Evolutionary conservation across 176 grass and related monocot genomes (phyloP).

Genomic region (Poa annua): DNA sequence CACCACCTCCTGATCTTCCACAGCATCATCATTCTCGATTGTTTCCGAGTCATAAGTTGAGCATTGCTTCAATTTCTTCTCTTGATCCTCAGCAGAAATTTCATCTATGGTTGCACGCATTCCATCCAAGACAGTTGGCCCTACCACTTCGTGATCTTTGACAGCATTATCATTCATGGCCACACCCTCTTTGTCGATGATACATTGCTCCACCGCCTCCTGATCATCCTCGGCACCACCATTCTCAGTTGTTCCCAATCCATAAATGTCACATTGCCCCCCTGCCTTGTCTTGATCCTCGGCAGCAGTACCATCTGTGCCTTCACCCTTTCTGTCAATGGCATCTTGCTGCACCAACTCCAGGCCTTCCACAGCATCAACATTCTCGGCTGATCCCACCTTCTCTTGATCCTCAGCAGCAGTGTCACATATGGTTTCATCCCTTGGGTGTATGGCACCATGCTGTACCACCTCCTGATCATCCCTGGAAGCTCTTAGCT

Average conservation of each 20-base stretch:
- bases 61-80: slow-evolving; percentile 8
- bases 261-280: neutral
- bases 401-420: neutral
- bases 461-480: neutral
- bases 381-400: too few species aligned
- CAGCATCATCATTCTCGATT: neutral
- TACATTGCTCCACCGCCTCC: neutral
- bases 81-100: slow-evolving; percentile 21
- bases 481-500: neutral
- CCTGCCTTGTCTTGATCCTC: neutral
- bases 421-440: neutral
- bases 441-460: neutral
- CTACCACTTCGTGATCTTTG: slow-evolving; percentile 7
- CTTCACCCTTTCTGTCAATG: neutral
- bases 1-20: neutral
- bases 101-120: neutral
- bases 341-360: neutral
- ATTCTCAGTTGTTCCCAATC: neutral
- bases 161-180: neutral
- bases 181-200: neutral
- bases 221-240: neutral
- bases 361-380: too few species aligned
- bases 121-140: neutral
- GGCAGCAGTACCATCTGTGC: neutral
- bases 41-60: neutral